phyloP scores from a whole-genome alignment of 139 green algal species.

The Picochlorum sp. region DNA sequence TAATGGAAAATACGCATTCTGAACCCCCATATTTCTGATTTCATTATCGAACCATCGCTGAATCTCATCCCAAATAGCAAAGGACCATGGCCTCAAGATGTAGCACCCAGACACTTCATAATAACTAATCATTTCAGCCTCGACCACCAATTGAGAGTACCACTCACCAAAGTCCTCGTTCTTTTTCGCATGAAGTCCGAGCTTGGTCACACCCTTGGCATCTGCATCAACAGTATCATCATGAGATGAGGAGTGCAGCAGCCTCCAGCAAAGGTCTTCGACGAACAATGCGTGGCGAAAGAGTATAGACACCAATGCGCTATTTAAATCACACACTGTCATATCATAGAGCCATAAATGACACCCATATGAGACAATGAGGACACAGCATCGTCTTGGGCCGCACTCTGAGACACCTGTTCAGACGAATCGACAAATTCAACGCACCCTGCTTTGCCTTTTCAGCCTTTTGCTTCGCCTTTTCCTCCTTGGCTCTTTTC shows the following conservation, averaged over 20 bases:
- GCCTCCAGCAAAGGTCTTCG: no score
- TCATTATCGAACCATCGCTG: slow-evolving; percentile 78
- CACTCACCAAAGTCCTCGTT: slow-evolving; percentile 81
- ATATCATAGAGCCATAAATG: no score
- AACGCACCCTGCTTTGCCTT: slow-evolving; percentile 1
- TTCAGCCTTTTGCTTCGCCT: neutral
- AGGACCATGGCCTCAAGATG: slow-evolving; percentile 92
- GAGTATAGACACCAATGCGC: no score
- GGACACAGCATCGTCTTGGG: no score
- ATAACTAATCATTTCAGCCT: slow-evolving; percentile 83
- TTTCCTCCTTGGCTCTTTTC: neutral
- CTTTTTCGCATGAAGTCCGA: slow-evolving; percentile 79
- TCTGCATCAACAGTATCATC: no score
- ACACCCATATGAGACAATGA: no score
- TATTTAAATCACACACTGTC: no score
- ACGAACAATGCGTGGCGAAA: no score
- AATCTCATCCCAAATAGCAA: slow-evolving; percentile 80
- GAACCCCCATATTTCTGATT: slow-evolving; percentile 90
- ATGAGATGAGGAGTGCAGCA: no score
- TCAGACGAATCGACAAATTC: neutral
- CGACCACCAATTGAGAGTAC: slow-evolving; percentile 58
- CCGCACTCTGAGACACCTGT: no score
- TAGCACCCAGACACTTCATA: slow-evolving; percentile 97
- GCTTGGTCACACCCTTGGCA: slow-evolving; percentile 58
- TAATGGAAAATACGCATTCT: slow-evolving; percentile 98